Evolutionary conservation across 176 grass and related monocot genomes (phyloP), one percentile per base, ranked within the genome.

Genomic region (Aegilops sharonensis): DNA sequence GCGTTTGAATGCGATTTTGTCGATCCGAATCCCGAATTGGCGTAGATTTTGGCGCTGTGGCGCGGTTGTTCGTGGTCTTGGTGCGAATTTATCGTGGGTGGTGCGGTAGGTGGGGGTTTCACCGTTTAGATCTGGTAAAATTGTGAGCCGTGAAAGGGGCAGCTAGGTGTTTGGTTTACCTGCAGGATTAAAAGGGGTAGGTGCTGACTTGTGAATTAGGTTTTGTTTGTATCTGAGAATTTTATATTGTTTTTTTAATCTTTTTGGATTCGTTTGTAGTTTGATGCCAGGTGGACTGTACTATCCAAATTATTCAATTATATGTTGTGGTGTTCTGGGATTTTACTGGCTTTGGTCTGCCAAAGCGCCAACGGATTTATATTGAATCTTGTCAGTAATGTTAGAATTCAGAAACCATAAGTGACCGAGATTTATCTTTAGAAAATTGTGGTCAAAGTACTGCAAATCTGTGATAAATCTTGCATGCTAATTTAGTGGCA

Each of bases 71-170:
- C 14, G 61, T 17, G 78, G 25, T 80, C 66, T 47, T 80, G 25
- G 4, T 37, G 63, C 21, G 83, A 83, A 77, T 82, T 88, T 62
- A 80, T 35, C 35, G 84, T 27, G 56, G 50, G 50, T 18, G 47
- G 45, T 81, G 43, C 12, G 70, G 61, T 85, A 0, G 82, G 80
- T 85, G 52, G 40, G 37, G 3, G 2, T 25, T 80, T 81, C 61
- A 88, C 70, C 37, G 30, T 81, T 30, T 63, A 91, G 85, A 91
- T 91, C 85, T 88, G 64, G 70, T 77, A 32, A 77, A 91, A 67
- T 75, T 73, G 13, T 50, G 21, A 21, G 4, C 2, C 6, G 34
- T 32, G 14, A 45, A 75, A 11, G 63, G 70, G 60, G 43, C 11
- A 62, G 75, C 31, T 87, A 66, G 88, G 80, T 72, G 68, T 87